Conservation (phyloP, 164 flowering plant genomes). For the Vitis rotundifolia region DNA sequence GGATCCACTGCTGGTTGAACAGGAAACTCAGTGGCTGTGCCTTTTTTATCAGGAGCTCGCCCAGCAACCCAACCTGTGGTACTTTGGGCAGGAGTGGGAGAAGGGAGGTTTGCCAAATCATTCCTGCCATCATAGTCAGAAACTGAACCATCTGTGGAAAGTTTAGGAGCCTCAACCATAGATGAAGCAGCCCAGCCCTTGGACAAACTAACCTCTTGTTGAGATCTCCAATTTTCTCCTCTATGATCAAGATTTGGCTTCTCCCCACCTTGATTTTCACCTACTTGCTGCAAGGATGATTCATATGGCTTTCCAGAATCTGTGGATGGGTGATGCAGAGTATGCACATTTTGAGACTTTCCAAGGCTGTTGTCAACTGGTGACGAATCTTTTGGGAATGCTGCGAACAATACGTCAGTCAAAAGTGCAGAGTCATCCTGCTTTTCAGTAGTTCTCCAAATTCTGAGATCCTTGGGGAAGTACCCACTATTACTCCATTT, state of each 20-base stretch:
- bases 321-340: constrained; percentile 22
- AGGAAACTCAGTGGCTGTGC: constrained; percentile 19
- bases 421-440: constrained; percentile 68
- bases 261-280: constrained; percentile 29
- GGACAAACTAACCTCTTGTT: constrained; percentile 16
- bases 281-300: constrained; percentile 21
- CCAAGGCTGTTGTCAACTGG: constrained; percentile 16
- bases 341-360: constrained; percentile 28
- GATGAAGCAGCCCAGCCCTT: constrained; percentile 17
- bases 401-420: constrained; percentile 67
- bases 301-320: constrained; percentile 30
- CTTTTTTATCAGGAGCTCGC: constrained; percentile 32
- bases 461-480: constrained; percentile 70
- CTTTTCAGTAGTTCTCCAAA: constrained; percentile 64
- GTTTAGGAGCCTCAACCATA: constrained; percentile 33
- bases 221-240: constrained; percentile 27
- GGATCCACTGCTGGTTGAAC: constrained; percentile 15
- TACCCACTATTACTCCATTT: constrained; percentile 89
- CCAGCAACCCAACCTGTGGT: constrained; percentile 21
- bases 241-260: constrained; percentile 27
- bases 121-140: constrained; percentile 21
- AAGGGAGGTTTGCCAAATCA: constrained; percentile 48
- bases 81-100: constrained; percentile 58
- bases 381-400: constrained; percentile 42
- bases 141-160: constrained; percentile 30